Percentiles rank a stretch among this genome's conserved stretches.
These are phyloP conservation scores for Oidiodendron maius DNA, from an alignment of 495 filamentous ascomycete genomes.

Conservation along the genomic window DNA sequence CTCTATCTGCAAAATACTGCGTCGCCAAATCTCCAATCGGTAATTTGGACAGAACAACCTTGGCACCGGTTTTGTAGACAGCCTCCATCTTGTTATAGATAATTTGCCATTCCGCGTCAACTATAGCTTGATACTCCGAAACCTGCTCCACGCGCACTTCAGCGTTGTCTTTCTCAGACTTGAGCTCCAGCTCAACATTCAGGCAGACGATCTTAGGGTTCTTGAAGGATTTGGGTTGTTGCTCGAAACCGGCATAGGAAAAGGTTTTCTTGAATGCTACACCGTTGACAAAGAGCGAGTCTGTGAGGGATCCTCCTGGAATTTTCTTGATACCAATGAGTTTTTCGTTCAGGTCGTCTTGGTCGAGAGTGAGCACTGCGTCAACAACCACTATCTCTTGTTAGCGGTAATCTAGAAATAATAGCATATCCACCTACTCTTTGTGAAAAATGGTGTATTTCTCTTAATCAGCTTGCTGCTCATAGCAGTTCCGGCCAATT, in stretches of 20 bases:
- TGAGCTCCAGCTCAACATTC: conserved; percentile 95
- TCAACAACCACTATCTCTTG: conserved; percentile 80
- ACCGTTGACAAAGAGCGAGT: conserved; percentile 95
- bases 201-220: conserved; percentile 93
- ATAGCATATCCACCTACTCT: conserved; percentile 57
- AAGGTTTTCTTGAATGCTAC: conserved; percentile 99
- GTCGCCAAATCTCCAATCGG: conserved; percentile 97
- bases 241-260: conserved; percentile 97
- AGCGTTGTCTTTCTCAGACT: conserved; percentile 98
- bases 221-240: conserved; percentile 92
- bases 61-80: conserved; percentile 84
- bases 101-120: conserved; percentile 99
- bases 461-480: conserved; percentile 98
- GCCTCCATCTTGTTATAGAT: conserved; percentile 99
- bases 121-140: conserved; percentile 98
- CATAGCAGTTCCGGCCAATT: conserved; percentile 96
- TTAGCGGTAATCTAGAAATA: conserved; percentile 10
- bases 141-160: conserved; percentile 98
- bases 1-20: conserved; percentile 95
- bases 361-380: conserved; percentile 93
- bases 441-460: conserved; percentile 94
- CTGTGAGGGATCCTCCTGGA: conserved; percentile 91
- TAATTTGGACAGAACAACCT: conserved; percentile 94
- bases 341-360: conserved; percentile 95
- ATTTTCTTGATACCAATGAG: conserved; percentile 98